These are phyloP conservation scores for Leucosporidium creatinivorum DNA, from an alignment of 768 basidiomycete genomes.

Conservation along the genomic window DNA sequence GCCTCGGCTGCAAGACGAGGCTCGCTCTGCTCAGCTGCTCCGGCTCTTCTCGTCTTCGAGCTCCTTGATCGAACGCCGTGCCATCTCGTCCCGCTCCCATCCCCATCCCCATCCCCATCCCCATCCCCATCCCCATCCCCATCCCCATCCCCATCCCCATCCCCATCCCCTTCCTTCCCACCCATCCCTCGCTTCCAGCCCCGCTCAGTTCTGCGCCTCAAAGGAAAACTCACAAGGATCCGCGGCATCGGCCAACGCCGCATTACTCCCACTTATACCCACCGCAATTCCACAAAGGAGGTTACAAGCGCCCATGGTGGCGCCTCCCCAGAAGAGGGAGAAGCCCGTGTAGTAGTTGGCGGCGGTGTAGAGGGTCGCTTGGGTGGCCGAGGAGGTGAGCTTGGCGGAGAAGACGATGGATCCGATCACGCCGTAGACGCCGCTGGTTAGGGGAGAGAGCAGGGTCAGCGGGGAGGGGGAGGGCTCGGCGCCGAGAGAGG, in stretches of 20 bases:
- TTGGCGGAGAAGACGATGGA: conserved; percentile 93
- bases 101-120: no score
- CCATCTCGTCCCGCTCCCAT: neutral
- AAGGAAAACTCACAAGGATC: conserved; percentile 53
- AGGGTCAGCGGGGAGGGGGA: neutral
- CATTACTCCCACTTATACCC: conserved; percentile 89
- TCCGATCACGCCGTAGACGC: conserved; percentile 53
- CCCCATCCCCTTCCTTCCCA: no score
- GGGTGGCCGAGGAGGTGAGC: conserved; percentile 49
- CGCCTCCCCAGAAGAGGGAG: conserved; percentile 92
- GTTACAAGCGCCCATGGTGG: conserved; percentile 90
- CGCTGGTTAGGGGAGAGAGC: no score
- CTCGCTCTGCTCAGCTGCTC: neutral
- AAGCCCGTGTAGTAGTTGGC: conserved; percentile 93
- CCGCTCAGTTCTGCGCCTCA: no score
- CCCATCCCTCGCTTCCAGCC: neutral
- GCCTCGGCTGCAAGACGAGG: no score
- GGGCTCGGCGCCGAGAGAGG: neutral
- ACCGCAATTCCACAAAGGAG: conserved; percentile 90
- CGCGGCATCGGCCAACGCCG: conserved; percentile 88
- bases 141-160: no score
- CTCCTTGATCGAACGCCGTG: no score
- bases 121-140: no score
- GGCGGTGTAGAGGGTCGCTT: conserved; percentile 68
- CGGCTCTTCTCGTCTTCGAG: neutral